phyloP scores from a whole-genome alignment of 129 eudicot species.

The Helianthus annuus region HanXRQr2.0-SUNRISE NC_035442.2:150427981-150428480 shows the following conservation, averaged over 20 bases:
- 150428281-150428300: background rate
- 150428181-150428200: slow-evolving; percentile 1
- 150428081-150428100: slow-evolving; percentile 18
- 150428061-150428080: background rate
- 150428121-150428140: background rate
- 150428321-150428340: background rate
- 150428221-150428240: background rate
- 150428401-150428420: background rate
- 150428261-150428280: background rate
- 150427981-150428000: no score
- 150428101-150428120: background rate
- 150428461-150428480: background rate
- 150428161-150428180: slow-evolving; percentile 3
- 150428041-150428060: no score
- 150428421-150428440: background rate
- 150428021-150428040: no score
- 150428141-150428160: slow-evolving; percentile 2
- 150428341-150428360: background rate
- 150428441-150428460: background rate
- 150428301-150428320: background rate
- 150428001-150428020: no score
- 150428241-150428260: background rate
- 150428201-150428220: background rate
- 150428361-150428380: background rate
- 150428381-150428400: slow-evolving; percentile 6